Conservation (phyloP, 2,329 filamentous ascomycete genomes). For the Aspergillus intermedius region DNA sequence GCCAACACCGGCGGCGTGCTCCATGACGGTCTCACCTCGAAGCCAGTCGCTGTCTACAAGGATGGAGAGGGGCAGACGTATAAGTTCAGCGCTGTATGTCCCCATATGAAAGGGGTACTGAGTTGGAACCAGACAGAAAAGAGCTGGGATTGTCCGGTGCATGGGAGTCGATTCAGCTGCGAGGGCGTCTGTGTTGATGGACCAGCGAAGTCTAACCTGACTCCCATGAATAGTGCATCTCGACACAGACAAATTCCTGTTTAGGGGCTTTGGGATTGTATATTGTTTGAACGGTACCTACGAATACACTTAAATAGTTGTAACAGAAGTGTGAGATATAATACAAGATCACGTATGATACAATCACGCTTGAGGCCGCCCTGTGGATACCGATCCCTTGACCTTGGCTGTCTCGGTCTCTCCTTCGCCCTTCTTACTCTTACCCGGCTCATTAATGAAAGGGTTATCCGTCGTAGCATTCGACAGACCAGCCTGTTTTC, state of each 20-base stretch:
- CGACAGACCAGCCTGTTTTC: conserved; percentile 48
- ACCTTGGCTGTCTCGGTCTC: conserved; percentile 49
- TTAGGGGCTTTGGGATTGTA: neutral
- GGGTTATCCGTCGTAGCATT: conserved; percentile 49
- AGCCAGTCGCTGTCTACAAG: conserved; percentile 51
- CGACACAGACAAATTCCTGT: neutral
- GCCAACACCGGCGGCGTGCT: conserved; percentile 48
- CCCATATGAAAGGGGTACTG: conserved; percentile 51
- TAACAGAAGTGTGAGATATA: neutral
- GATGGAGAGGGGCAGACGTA: conserved; percentile 47
- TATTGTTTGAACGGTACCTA: neutral
- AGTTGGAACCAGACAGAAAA: conserved; percentile 52
- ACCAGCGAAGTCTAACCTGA: conserved; percentile 33
- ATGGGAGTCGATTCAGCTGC: conserved; percentile 39
- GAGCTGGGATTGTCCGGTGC: conserved; percentile 50
- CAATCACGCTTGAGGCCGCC: conserved; percentile 15
- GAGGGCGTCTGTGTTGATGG: conserved; percentile 39
- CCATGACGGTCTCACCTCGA: conserved; percentile 38
- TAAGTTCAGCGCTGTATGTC: conserved; percentile 50
- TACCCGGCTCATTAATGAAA: conserved; percentile 37
- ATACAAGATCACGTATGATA: neutral
- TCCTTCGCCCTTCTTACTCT: conserved; percentile 53
- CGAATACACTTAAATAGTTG: neutral
- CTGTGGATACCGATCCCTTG: conserved; percentile 42
- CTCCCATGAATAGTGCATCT: conserved; percentile 11